phyloP scores from a whole-genome alignment of 768 basidiomycete genomes.

The Hericium coralloides region DNA sequence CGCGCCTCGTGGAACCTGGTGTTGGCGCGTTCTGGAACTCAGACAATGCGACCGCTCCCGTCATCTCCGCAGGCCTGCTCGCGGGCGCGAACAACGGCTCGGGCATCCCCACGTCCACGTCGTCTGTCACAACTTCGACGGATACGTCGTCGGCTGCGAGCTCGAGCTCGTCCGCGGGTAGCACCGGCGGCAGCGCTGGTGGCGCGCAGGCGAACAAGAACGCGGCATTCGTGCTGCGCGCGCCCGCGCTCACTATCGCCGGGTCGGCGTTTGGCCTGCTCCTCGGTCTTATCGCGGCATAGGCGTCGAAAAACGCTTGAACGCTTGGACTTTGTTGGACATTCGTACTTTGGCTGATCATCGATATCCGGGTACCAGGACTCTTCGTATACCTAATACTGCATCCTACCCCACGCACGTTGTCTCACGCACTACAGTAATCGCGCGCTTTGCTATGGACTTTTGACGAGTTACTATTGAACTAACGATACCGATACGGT shows the following conservation, averaged over 20 bases:
- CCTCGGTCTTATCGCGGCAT: neutral
- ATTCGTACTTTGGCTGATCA: neutral
- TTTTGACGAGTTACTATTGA: neutral
- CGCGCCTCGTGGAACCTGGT: conserved; percentile 21
- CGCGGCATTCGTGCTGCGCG: neutral
- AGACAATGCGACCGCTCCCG: neutral
- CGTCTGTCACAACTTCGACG: neutral
- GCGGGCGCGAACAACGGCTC: neutral
- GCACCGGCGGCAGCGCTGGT: neutral
- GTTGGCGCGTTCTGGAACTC: conserved; percentile 8
- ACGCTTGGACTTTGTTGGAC: neutral
- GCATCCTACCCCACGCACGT: neutral
- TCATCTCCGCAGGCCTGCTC: neutral
- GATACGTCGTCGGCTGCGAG: neutral
- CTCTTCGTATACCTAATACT: neutral
- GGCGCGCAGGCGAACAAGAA: neutral
- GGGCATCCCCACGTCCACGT: neutral
- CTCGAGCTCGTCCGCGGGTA: neutral
- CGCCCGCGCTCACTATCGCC: neutral
- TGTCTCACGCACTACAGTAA: neutral
- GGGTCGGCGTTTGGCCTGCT: neutral
- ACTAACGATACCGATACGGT: neutral
- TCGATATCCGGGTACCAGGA: neutral
- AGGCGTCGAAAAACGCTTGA: neutral
- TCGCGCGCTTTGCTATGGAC: neutral